Conservation (phyloP, 2,329 filamentous ascomycete genomes). For the Alternaria incomplexa region DNA sequence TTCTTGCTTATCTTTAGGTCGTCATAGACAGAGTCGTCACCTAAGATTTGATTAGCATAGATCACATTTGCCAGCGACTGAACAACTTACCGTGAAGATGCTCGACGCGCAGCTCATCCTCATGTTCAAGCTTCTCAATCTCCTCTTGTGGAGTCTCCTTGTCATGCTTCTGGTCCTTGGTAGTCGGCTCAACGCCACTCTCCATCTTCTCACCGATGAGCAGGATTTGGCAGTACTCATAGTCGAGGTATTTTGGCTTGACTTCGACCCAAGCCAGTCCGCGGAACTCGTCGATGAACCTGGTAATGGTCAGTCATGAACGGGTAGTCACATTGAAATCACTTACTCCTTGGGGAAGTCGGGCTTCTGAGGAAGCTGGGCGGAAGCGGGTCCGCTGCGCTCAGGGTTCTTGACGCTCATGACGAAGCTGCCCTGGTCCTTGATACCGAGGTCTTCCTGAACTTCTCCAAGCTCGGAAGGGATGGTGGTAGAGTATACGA, state of each 20-base stretch:
- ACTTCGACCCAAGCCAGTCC: constrained; percentile 76
- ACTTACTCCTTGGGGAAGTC: constrained; percentile 74
- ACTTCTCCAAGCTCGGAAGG: constrained; percentile 72
- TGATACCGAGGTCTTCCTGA: constrained; percentile 76
- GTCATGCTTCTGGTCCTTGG: constrained; percentile 61
- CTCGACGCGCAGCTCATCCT: constrained; percentile 72
- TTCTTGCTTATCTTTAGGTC: constrained; percentile 66
- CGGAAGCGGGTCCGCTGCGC: constrained; percentile 67
- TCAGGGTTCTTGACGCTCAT: constrained; percentile 82
- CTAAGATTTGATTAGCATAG: constrained; percentile 40
- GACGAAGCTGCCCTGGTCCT: constrained; percentile 75
- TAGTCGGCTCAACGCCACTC: constrained; percentile 63
- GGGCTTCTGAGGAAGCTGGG: constrained; percentile 67
- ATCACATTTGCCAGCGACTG: not conserved
- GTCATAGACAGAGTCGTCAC: constrained; percentile 65
- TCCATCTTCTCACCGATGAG: constrained; percentile 73
- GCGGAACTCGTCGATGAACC: constrained; percentile 74
- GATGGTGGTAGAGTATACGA: constrained; percentile 80
- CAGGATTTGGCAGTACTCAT: constrained; percentile 76
- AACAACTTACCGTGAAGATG: constrained; percentile 58
- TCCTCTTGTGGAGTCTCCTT: constrained; percentile 73
- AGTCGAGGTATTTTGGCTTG: constrained; percentile 75
- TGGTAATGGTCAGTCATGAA: constrained; percentile 37
- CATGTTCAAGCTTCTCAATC: constrained; percentile 75
- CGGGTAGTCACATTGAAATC: accelerated